Base-by-base conservation (phyloP, 2,329 filamentous ascomycete genomes). In the Cercospora zeae-maydis region DNA sequence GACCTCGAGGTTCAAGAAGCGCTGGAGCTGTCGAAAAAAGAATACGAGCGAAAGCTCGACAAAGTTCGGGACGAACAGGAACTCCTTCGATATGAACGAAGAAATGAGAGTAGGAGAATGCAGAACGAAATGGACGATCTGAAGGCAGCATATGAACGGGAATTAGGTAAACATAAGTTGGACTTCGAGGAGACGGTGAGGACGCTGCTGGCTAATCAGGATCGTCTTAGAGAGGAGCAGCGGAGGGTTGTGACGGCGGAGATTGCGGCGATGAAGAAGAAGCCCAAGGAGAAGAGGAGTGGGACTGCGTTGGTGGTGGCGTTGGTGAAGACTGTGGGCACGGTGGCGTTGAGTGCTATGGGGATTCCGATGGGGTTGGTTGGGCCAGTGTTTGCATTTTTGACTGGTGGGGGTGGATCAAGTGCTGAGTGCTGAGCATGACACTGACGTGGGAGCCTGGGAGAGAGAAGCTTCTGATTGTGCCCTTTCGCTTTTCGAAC, bases 191-290 rank as follows among this genome's bases (percentile, higher is more conserved):
- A 47, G 7, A 47, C 42, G 19, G 42, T 24, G 0, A 47, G 19
- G 42, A 47, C 42, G 11, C 14, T 47, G 42, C 42, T 47, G 42
- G 42, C 42, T 47, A 47, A 47, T 47, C 42, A 24, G 19, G 19
- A 47, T 47, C 42, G 42, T 47, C 42, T 47, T 47, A 47, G 42
- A 47, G 42, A 47, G 19, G 52, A 55, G 52, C 52, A 55, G 13
- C 9, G 13, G 19, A 31, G 13, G 33, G 16, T 24, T 34, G 19
- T 55, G 33, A 31, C 8, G 19, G 52, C 52, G n/a, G 52, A 55
- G 4, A 55, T 55, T n/a, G 19, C 37, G 13, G 52, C 33, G n/a
- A 55, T 55, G 52, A 55, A 37, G 30, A 55, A 55, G 52, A 55
- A 55, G 33, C 52, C 52, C 7, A 55, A 55, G 13, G 33, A 37